Evolutionary conservation across 805 yeast species (phyloP), one percentile per base, ranked within the genome.

Genomic region (Yarrowia sp.): DNA sequence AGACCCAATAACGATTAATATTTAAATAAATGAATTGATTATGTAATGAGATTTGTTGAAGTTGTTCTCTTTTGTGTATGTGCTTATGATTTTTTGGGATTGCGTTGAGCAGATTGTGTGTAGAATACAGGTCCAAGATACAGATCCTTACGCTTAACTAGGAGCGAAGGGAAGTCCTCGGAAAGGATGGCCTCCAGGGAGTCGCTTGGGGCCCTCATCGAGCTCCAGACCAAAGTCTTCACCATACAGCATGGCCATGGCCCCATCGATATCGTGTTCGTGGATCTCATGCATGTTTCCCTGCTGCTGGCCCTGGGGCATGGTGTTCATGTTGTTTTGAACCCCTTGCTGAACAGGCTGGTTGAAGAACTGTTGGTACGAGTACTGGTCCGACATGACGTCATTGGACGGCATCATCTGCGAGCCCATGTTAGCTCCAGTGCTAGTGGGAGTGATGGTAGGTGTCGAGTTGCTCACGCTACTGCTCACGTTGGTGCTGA

Each of bases 361-460:
- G 52, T 43, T 59, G 42, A 59, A 59, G 12, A 43, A 59, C 65
- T 42, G 48, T 48, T 56, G 65, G 65, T 59, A 59, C 22, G 65
- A 43, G 46, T 59, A 59, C 65, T 59, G 65, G 7, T 59, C 65
- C 2, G 65, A 43, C 46, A 56, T 56, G 65, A 59, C 52, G 15
- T 59, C 65, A 16, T 45, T 45, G 11, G 63, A 42, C 4, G 48
- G 49, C 40, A 56, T 56, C 46, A 56, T 41, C 63, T 56, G 63
- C 16, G 43, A 22, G 10, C 63, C 63, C 63, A 56, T 56, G 40
- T 56, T 56, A 15, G 48, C 49, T 22, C 49, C 49, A 8, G 48
- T 26, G 11, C 46, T 87, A 89, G 11, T 68, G 63, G 14, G 82
- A 74, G 40, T 66, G 40, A 56, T 56, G 12, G 64, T 32, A n/a